phyloP scores from a whole-genome alignment of 2,329 filamentous ascomycete species.

The Celoporthe dispersa region DNA sequence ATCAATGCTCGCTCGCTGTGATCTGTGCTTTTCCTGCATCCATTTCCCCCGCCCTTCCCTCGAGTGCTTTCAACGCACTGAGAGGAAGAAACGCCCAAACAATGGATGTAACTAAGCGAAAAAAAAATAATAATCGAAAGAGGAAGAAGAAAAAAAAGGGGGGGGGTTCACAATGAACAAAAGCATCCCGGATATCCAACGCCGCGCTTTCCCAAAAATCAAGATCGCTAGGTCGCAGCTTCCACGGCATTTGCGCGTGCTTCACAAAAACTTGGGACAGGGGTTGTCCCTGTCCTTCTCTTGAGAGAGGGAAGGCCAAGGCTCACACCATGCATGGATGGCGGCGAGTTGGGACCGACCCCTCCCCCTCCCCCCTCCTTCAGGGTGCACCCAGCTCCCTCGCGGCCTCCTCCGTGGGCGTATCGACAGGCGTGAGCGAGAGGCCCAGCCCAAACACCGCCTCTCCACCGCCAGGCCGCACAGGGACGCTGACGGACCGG shows the following conservation, averaged over 20 bases:
- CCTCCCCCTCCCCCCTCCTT: not conserved
- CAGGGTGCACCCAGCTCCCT: conserved; percentile 23
- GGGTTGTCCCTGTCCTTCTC: no score
- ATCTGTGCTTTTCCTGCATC: not conserved
- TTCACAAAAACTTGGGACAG: not conserved
- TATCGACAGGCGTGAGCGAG: conserved; percentile 48
- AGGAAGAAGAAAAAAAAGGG: not conserved
- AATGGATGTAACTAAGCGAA: not conserved
- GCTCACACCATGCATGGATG: not conserved
- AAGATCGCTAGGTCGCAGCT: conserved; percentile 16
- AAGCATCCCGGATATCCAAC: conserved; percentile 23
- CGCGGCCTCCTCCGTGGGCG: conserved; percentile 39
- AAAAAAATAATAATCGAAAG: not conserved
- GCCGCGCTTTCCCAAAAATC: conserved; percentile 26
- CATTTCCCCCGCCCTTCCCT: not conserved
- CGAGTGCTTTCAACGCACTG: not conserved
- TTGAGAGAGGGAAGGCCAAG: no score
- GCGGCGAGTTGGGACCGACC: not conserved
- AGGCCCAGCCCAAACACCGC: conserved; percentile 46
- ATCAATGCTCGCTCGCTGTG: conserved; percentile 5
- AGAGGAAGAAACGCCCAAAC: not conserved
- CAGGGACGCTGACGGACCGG: conserved; percentile 41
- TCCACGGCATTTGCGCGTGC: not conserved
- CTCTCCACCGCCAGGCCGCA: conserved; percentile 38
- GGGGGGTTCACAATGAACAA: not conserved